These are phyloP conservation scores for Calonectria ilicicola DNA, from an alignment of 2,329 filamentous ascomycete species.

Conservation along the genomic window DNA sequence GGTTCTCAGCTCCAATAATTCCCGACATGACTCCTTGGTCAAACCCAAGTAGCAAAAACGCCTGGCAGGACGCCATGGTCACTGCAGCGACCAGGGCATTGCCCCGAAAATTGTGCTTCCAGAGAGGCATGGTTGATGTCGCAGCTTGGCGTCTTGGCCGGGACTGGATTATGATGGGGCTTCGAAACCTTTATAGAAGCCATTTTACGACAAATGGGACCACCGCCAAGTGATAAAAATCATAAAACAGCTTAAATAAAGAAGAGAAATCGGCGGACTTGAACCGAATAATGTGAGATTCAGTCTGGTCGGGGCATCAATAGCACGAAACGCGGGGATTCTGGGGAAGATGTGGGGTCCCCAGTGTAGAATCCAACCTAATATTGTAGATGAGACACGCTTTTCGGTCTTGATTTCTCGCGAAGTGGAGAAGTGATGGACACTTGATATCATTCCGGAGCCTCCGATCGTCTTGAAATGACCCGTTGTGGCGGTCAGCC, in stretches of 20 bases:
- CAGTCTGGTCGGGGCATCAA: constrained; percentile 11
- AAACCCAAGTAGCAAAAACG: constrained; percentile 16
- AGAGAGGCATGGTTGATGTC: neutral
- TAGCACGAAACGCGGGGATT: constrained; percentile 21
- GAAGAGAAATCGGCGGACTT: neutral
- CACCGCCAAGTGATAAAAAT: neutral
- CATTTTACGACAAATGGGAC: neutral
- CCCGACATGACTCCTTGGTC: constrained; percentile 45
- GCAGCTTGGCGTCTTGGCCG: neutral
- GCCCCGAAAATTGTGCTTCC: constrained; percentile 20
- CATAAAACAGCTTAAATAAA: neutral
- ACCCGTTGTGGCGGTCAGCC: neutral
- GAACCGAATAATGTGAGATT: neutral
- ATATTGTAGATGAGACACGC: neutral
- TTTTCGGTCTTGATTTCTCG: constrained; percentile 4
- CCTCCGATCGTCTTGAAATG: neutral
- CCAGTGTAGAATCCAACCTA: neutral
- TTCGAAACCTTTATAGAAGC: neutral
- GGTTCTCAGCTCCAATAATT: constrained; percentile 24
- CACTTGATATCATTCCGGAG: constrained; percentile 1
- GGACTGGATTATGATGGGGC: neutral
- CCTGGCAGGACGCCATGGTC: constrained; percentile 18
- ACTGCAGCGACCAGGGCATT: constrained; percentile 12
- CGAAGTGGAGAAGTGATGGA: constrained; percentile 16
- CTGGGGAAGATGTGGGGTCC: constrained; percentile 11